Evolutionary conservation across 257 asterid genomes (phyloP).

Genomic region (Jacaranda mimosifolia): DNA sequence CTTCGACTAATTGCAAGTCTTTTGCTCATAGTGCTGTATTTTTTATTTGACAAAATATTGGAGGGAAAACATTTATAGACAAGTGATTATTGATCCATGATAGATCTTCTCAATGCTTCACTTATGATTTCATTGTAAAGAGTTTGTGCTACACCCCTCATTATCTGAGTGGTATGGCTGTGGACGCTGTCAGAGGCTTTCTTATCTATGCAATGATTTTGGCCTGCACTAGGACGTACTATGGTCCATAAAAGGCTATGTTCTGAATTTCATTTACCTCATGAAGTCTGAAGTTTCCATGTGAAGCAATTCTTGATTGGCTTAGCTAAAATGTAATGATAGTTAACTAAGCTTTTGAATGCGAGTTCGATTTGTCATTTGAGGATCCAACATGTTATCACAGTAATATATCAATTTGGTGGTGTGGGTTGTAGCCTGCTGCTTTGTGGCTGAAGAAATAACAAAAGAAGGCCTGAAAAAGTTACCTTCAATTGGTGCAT

Average conservation of each 20-base stretch:
- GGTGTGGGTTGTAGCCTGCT: not conserved
- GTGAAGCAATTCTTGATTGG: not conserved
- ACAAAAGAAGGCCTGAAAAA: not conserved
- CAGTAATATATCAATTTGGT: not conserved
- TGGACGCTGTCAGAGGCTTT: not conserved
- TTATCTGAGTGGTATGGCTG: not conserved
- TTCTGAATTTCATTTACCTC: not conserved
- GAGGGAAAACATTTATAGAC: not conserved
- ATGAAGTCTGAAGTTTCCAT: not conserved
- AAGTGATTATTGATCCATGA: not conserved
- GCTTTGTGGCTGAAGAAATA: not conserved
- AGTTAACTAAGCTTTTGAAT: not conserved
- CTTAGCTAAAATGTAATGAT: not conserved
- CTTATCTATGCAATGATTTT: conserved; percentile 10
- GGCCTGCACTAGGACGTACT: not conserved
- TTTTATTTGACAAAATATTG: not conserved
- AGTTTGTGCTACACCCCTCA: not conserved
- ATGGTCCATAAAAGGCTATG: not conserved
- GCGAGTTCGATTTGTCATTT: conserved; percentile 5
- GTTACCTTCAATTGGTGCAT: not conserved
- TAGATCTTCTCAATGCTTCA: not conserved
- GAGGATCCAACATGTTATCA: not conserved
- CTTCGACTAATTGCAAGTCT: not conserved
- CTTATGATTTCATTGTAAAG: not conserved
- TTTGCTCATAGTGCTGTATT: not conserved